Evolutionary conservation across 2,329 filamentous ascomycete species (phyloP).

Genomic region (Aschersonia sp.): DNA sequence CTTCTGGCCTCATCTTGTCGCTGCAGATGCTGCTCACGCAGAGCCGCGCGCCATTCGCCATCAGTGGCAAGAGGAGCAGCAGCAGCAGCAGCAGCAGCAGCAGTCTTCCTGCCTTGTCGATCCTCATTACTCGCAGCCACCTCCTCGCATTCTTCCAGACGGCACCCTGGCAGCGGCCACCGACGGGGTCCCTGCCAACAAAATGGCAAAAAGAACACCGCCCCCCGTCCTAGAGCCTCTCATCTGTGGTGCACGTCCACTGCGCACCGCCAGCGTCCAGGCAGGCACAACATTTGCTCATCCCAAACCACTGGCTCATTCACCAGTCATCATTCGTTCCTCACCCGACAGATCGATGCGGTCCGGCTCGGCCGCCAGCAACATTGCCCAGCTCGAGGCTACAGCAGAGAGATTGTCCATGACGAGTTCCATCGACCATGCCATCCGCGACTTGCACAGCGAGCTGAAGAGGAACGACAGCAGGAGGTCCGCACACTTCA

Average conservation of each 20-base stretch:
- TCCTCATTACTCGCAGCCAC: conserved; percentile 1
- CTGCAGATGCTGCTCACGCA: too few species aligned
- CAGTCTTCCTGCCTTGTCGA: background rate
- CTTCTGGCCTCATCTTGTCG: too few species aligned
- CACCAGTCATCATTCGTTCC: conserved; percentile 27
- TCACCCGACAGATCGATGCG: conserved; percentile 46
- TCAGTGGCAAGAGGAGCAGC: too few species aligned
- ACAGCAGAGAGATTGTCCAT: conserved; percentile 61
- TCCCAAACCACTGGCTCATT: conserved; percentile 31
- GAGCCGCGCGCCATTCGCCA: too few species aligned
- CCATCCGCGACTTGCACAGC: conserved; percentile 58
- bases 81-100: conserved; percentile 3
- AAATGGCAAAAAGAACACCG: conserved; percentile 5
- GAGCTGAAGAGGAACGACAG: conserved; percentile 59
- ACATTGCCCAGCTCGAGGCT: conserved; percentile 61
- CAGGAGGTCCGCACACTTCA: conserved; percentile 47
- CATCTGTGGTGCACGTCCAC: conserved; percentile 10
- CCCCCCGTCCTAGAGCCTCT: conserved; percentile 6
- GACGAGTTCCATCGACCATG: conserved; percentile 63
- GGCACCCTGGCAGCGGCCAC: conserved; percentile 3
- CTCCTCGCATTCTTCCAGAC: conserved; percentile 4
- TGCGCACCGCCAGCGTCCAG: conserved; percentile 22
- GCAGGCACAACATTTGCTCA: conserved; percentile 28
- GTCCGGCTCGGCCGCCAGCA: conserved; percentile 47
- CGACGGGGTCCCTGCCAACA: conserved; percentile 1